Evolutionary conservation across 1,284 basidiomycete genomes (phyloP).

Genomic region (Melanopsichium pennsylvanicum): DNA sequence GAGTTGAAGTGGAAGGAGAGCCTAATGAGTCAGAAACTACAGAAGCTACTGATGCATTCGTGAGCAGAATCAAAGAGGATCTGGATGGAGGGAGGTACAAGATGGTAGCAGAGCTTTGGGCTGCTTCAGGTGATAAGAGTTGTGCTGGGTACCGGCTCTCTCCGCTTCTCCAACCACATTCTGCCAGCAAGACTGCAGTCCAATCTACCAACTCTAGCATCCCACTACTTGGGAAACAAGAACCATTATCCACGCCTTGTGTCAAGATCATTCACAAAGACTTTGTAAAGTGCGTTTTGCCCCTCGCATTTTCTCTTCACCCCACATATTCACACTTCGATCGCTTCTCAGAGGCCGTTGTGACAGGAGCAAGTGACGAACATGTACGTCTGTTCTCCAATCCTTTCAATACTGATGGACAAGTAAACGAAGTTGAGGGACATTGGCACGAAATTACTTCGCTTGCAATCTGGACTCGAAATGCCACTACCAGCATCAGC

Average conservation of each 20-base stretch:
- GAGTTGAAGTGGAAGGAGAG: constrained; percentile 10
- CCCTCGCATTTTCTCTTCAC: constrained; percentile 4
- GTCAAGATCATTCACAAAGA: constrained; percentile 4
- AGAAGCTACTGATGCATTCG: constrained; percentile 12
- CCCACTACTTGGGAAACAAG: background rate
- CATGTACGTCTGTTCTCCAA: constrained; percentile 19
- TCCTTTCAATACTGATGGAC: background rate
- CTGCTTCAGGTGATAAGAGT: constrained; percentile 17
- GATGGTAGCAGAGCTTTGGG: constrained; percentile 23
- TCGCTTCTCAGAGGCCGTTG: background rate
- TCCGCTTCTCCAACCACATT: constrained; percentile 1
- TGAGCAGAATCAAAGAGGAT: constrained; percentile 13
- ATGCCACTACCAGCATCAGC: too few relatives aligned
- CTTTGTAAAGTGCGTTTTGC: constrained; percentile 25
- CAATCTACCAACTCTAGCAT: background rate
- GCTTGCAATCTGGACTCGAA: constrained; percentile 25
- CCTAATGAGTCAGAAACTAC: background rate
- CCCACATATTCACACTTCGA: background rate
- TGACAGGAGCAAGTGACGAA: constrained; percentile 36
- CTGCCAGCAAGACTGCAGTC: background rate
- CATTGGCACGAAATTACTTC: constrained; percentile 57
- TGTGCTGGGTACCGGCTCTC: constrained; percentile 18
- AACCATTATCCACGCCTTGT: background rate
- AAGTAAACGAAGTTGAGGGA: constrained; percentile 21
- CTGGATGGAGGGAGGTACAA: constrained; percentile 4